Percentiles rank a stretch among this genome's conserved stretches.
These are phyloP conservation scores for Paraphoma chrysanthemicola DNA, from an alignment of 2,329 filamentous ascomycete species.

Conservation along the genomic window DNA sequence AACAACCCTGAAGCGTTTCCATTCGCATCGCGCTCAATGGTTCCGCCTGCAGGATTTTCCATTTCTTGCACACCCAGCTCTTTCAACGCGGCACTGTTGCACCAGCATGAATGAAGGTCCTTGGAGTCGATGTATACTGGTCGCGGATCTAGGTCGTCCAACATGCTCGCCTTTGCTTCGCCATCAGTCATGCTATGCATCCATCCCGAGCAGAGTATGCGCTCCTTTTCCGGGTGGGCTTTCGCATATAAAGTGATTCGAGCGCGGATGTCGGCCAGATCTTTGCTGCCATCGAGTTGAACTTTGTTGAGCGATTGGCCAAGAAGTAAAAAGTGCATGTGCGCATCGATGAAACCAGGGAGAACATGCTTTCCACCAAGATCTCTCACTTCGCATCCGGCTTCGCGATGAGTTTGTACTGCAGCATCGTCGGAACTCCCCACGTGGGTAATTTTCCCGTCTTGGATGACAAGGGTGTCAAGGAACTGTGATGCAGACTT, in stretches of 20 bases:
- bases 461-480: conserved; percentile 49
- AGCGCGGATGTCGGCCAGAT: conserved; percentile 57
- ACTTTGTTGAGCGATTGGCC: conserved; percentile 63
- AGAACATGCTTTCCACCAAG: conserved; percentile 52
- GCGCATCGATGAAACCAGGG: conserved; percentile 65
- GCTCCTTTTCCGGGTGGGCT: conserved; percentile 53
- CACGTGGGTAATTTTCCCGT: conserved; percentile 52
- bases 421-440: conserved; percentile 35
- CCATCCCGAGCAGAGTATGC: conserved; percentile 63
- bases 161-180: conserved; percentile 57
- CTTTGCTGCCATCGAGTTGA: conserved; percentile 55
- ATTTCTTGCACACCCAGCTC: conserved; percentile 59
- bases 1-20: conserved; percentile 61
- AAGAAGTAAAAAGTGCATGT: conserved; percentile 64
- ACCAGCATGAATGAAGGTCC: conserved; percentile 65
- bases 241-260: conserved; percentile 56
- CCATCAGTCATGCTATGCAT: conserved; percentile 63
- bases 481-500: conserved; percentile 12
- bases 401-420: conserved; percentile 32
- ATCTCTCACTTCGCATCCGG: conserved; percentile 37
- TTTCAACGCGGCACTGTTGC: conserved; percentile 59
- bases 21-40: conserved; percentile 57
- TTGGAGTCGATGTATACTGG: conserved; percentile 65
- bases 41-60: conserved; percentile 60
- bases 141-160: conserved; percentile 60